A percentile compares a stretch with the other conserved stretches of the same genome.
phyloP scores from a whole-genome alignment of 2,329 filamentous ascomycete species.

The Chaetomiaceae sp. region DNA sequence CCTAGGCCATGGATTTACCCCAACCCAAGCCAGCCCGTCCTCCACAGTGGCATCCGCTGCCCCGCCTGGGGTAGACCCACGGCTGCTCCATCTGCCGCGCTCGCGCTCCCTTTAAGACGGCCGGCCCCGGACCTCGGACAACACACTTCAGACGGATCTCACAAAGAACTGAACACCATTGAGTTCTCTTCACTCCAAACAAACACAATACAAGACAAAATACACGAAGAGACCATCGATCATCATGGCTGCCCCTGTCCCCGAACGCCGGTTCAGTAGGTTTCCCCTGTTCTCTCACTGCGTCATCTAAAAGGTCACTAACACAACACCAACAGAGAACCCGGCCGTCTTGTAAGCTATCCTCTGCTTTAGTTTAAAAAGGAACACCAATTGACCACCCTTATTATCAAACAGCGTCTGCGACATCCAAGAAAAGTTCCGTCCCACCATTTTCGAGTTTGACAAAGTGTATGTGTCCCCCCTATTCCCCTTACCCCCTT shows the following conservation, averaged over 20 bases:
- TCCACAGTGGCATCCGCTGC: conserved; percentile 9
- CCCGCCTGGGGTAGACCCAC: conserved; percentile 7
- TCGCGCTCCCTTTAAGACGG: background rate
- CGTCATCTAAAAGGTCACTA: background rate
- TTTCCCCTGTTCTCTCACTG: background rate
- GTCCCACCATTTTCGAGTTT: conserved; percentile 76
- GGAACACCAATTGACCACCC: background rate
- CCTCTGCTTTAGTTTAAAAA: background rate
- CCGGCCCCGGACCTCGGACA: background rate
- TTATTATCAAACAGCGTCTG: conserved; percentile 61
- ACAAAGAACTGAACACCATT: background rate
- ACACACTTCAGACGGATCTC: background rate
- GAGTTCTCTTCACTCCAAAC: no score
- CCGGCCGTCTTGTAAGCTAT: conserved; percentile 45
- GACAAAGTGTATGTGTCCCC: conserved; percentile 61
- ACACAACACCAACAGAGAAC: conserved; percentile 35
- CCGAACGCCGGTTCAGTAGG: conserved; percentile 24
- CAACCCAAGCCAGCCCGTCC: conserved; percentile 11
- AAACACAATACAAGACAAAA: background rate
- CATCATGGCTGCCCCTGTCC: conserved; percentile 19
- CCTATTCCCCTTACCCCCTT: background rate
- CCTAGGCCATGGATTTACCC: conserved; percentile 14
- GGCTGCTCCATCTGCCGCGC: conserved; percentile 5
- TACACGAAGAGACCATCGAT: background rate
- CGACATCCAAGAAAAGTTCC: conserved; percentile 92